phyloP scores from a whole-genome alignment of 2,329 filamentous ascomycete species.

The Exserohilum turcica region DNA sequence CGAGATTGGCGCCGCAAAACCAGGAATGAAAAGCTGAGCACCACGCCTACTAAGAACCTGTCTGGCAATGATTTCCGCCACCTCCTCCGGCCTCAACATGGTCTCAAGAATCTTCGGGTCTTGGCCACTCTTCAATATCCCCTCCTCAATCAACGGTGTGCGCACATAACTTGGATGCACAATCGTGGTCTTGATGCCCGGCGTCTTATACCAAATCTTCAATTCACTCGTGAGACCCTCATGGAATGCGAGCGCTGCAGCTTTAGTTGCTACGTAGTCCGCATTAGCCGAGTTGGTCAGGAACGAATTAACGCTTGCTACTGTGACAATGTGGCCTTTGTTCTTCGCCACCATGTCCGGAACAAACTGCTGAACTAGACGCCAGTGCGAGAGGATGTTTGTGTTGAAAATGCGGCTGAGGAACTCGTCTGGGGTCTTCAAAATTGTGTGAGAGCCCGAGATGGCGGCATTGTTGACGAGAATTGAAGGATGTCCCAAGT shows the following conservation, averaged over 20 bases:
- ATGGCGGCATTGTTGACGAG: constrained; percentile 34
- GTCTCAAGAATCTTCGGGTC: constrained; percentile 26
- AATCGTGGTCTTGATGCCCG: constrained; percentile 20
- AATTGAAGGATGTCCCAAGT: constrained; percentile 22
- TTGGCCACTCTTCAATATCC: constrained; percentile 33
- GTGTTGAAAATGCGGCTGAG: constrained; percentile 21
- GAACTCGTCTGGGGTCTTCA: constrained; percentile 7
- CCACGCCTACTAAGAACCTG: constrained; percentile 44
- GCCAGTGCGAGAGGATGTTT: constrained; percentile 25
- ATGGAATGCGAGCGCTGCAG: constrained; percentile 22
- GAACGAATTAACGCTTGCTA: constrained; percentile 26
- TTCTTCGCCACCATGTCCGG: constrained; percentile 26
- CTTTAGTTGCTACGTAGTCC: constrained; percentile 27
- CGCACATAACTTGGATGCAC: constrained; percentile 46
- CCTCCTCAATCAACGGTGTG: constrained; percentile 38
- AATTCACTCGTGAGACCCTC: constrained; percentile 41
- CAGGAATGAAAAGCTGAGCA: constrained; percentile 41
- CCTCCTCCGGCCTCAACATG: constrained; percentile 37
- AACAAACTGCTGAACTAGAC: constrained; percentile 24
- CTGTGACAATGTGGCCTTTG: constrained; percentile 28
- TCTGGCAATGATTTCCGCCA: constrained; percentile 45
- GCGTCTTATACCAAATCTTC: constrained; percentile 38
- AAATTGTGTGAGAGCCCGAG: constrained; percentile 13
- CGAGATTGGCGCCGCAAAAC: not conserved
- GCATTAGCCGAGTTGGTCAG: constrained; percentile 17